Evolutionary conservation across 2,329 filamentous ascomycete species (phyloP).

Genomic region (Trichoderma koningiopsis): DNA sequence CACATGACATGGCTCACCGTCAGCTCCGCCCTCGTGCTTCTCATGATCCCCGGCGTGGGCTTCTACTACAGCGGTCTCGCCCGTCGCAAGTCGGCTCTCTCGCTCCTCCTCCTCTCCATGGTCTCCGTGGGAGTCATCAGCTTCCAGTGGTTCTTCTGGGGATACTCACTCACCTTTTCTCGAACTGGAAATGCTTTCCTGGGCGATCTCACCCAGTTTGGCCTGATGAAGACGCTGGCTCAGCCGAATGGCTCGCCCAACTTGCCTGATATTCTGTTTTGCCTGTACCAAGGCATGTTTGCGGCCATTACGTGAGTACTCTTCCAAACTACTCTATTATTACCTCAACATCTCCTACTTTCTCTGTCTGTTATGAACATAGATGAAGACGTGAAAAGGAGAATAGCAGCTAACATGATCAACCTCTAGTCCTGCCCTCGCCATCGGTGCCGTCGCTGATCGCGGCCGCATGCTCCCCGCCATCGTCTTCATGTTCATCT

Average conservation of each 20-base stretch:
- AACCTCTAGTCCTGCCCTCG: conserved; percentile 52
- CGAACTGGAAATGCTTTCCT: conserved; percentile 77
- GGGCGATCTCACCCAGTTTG: conserved; percentile 79
- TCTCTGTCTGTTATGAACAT: background rate
- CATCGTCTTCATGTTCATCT: conserved; percentile 69
- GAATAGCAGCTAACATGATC: background rate
- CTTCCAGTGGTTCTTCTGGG: conserved; percentile 98
- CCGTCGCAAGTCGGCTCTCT: conserved; percentile 83
- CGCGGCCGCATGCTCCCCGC: conserved; percentile 63
- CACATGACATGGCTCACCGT: conserved; percentile 82
- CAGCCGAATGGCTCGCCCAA: conserved; percentile 71
- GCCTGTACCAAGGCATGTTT: conserved; percentile 87
- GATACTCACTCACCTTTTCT: conserved; percentile 83
- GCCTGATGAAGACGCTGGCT: conserved; percentile 74
- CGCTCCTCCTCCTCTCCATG: conserved; percentile 82
- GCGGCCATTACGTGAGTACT: conserved; percentile 77
- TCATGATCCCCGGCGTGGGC: conserved; percentile 92
- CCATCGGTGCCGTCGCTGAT: conserved; percentile 62
- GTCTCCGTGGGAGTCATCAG: conserved; percentile 77
- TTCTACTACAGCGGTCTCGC: conserved; percentile 95
- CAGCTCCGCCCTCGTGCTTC: conserved; percentile 75
- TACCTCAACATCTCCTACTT: no score
- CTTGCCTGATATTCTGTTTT: conserved; percentile 82
- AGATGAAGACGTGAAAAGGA: background rate
- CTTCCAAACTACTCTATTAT: no score